Evolutionary conservation across 257 asterid species (phyloP).

Genomic region (Nemophila menziesii): DNA sequence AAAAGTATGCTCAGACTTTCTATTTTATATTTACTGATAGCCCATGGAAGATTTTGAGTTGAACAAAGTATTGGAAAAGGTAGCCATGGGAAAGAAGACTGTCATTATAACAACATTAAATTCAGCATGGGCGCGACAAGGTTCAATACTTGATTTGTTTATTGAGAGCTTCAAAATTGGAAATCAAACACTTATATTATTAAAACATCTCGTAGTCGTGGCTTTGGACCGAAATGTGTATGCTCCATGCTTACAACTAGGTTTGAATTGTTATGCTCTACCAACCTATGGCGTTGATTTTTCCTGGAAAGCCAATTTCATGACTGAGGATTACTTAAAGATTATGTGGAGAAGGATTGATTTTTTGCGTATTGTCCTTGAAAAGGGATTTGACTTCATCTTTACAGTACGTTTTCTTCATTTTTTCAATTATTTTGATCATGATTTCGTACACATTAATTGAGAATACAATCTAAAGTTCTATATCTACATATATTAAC

Average conservation of each 20-base stretch:
- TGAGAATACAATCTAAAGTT: neutral
- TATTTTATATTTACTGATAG: conserved; percentile 3
- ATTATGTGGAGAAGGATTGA: conserved; percentile 52
- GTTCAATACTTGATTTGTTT: conserved; percentile 35
- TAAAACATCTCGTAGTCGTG: conserved; percentile 39
- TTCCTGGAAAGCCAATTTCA: conserved; percentile 25
- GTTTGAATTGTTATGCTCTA: conserved; percentile 29
- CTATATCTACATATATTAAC: neutral
- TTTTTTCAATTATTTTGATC: neutral
- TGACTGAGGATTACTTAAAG: conserved; percentile 25
- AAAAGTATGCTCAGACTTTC: neutral
- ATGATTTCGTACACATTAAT: neutral
- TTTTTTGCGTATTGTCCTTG: conserved; percentile 27
- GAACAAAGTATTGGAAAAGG: conserved; percentile 22
- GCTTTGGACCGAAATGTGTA: conserved; percentile 40
- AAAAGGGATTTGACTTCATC: conserved; percentile 37
- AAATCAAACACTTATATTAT: conserved; percentile 25
- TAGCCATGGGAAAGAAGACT: conserved; percentile 33
- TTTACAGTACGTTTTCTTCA: conserved; percentile 28
- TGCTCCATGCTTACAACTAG: conserved; percentile 17
- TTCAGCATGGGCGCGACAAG: conserved; percentile 38
- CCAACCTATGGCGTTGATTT: conserved; percentile 24
- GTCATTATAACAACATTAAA: conserved; percentile 43
- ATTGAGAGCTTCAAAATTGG: conserved; percentile 44
- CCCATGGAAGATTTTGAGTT: conserved; percentile 8